Conservation (phyloP, 192 early-diverging fungal genomes). For the Coemansia sp. region DNA sequence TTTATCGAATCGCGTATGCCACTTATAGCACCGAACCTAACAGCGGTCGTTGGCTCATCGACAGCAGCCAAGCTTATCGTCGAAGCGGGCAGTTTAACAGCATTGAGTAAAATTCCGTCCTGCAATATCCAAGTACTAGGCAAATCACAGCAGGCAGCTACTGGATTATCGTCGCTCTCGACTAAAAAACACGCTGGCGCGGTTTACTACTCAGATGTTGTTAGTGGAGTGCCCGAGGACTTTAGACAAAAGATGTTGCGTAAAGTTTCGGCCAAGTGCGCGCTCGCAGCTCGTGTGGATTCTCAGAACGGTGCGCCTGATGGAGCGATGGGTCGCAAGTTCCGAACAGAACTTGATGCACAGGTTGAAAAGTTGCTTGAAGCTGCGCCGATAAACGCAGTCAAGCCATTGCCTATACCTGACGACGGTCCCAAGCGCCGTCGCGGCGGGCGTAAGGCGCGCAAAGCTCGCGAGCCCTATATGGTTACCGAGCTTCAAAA, state of each 20-base stretch:
- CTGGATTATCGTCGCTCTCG: slow-evolving; percentile 44
- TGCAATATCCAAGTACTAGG: slow-evolving; percentile 82
- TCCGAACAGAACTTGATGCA: slow-evolving; percentile 78
- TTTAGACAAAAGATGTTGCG: slow-evolving; percentile 75
- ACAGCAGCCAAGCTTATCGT: slow-evolving; percentile 90
- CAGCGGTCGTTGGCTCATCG: slow-evolving; percentile 78
- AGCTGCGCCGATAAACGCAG: slow-evolving; percentile 78
- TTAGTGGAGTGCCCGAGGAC: slow-evolving; percentile 68
- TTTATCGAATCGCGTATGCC: slow-evolving; percentile 93
- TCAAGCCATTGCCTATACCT: slow-evolving; percentile 91
- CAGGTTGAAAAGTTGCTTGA: slow-evolving; percentile 84
- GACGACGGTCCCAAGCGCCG: slow-evolving; percentile 87
- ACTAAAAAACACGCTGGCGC: slow-evolving; percentile 76
- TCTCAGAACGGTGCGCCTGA: slow-evolving; percentile 65
- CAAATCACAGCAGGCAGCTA: slow-evolving; percentile 30
- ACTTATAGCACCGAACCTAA: slow-evolving; percentile 92
- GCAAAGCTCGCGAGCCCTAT: slow-evolving; percentile 79
- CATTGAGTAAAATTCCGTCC: slow-evolving; percentile 84
- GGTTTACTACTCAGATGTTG: slow-evolving; percentile 76
- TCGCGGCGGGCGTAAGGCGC: slow-evolving; percentile 85
- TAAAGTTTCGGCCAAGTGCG: slow-evolving; percentile 80
- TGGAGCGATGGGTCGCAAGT: slow-evolving; percentile 67
- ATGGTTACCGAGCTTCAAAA: slow-evolving; percentile 86
- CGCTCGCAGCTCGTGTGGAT: slow-evolving; percentile 89
- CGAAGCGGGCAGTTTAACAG: slow-evolving; percentile 84